A percentile compares a stretch with the other conserved stretches of the same genome.
phyloP scores from a whole-genome alignment of 2,329 filamentous ascomycete species.

The Scolecobasidium constrictum region DNA sequence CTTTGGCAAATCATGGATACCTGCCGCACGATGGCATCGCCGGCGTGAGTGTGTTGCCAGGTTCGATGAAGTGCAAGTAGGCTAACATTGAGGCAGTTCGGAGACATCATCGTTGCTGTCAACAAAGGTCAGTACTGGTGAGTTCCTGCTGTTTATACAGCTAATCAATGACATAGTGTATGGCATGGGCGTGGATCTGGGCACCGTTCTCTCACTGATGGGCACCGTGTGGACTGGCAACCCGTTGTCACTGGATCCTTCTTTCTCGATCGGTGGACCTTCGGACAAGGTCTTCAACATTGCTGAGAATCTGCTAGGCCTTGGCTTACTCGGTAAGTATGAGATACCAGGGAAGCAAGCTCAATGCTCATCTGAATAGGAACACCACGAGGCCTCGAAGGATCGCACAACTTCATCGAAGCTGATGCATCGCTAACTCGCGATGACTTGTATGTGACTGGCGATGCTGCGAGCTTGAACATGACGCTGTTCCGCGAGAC shows the following conservation, averaged over 20 bases:
- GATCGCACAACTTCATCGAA: conserved; percentile 47
- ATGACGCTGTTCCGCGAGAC: neutral
- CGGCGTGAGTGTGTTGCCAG: conserved; percentile 18
- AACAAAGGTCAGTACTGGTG: conserved; percentile 8
- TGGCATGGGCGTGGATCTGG: conserved; percentile 37
- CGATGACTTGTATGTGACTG: conserved; percentile 39
- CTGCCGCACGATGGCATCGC: neutral
- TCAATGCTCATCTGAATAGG: conserved; percentile 21
- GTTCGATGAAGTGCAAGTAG: conserved; percentile 33
- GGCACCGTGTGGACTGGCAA: conserved; percentile 33
- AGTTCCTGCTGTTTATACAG: too few relatives aligned
- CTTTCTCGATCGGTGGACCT: conserved; percentile 43
- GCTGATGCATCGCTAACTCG: conserved; percentile 42
- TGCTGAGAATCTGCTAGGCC: conserved; percentile 29
- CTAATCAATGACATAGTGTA: conserved; percentile 24
- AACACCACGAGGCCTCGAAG: conserved; percentile 35
- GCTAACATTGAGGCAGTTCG: neutral
- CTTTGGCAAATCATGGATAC: conserved; percentile 9
- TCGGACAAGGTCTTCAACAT: conserved; percentile 22
- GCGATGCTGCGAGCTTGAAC: neutral
- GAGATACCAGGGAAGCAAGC: too few relatives aligned
- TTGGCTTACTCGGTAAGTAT: neutral
- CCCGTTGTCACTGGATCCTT: conserved; percentile 36
- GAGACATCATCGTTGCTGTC: neutral
- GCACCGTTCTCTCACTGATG: conserved; percentile 35